phyloP scores from a whole-genome alignment of 768 basidiomycete genomes.

The Rhizopogon salebrosus region DNA sequence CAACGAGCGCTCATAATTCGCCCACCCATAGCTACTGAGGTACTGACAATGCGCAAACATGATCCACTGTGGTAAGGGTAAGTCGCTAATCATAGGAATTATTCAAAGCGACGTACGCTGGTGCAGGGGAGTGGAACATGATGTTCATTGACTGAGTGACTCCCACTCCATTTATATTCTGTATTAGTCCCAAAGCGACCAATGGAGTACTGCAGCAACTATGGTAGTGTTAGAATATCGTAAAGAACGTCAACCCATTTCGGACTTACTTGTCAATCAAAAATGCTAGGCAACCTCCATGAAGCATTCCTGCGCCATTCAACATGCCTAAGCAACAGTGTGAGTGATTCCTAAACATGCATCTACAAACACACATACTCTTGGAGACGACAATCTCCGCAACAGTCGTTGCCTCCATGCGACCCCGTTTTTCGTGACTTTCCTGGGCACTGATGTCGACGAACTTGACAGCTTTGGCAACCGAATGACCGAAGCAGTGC shows the following conservation, averaged over 20 bases:
- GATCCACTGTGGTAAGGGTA: constrained; percentile 42
- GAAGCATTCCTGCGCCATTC: constrained; percentile 71
- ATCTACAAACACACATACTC: constrained; percentile 34
- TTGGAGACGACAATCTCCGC: constrained; percentile 61
- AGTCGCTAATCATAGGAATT: constrained; percentile 4
- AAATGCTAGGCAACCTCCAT: constrained; percentile 72
- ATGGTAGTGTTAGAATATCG: neutral
- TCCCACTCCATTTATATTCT: constrained; percentile 63
- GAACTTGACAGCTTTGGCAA: constrained; percentile 57
- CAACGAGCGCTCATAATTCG: constrained; percentile 68
- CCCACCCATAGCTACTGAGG: constrained; percentile 61
- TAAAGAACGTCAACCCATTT: neutral
- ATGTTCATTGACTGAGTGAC: constrained; percentile 71
- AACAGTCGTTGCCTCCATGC: constrained; percentile 55
- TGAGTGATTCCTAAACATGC: neutral
- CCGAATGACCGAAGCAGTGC: constrained; percentile 55
- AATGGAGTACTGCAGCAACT: constrained; percentile 67
- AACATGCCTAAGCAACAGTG: constrained; percentile 48
- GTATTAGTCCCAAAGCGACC: constrained; percentile 57
- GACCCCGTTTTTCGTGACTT: constrained; percentile 41
- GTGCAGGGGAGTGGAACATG: constrained; percentile 63
- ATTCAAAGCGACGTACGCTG: constrained; percentile 38
- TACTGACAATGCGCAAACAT: constrained; percentile 53
- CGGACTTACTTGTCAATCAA: constrained; percentile 63
- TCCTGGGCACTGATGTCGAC: constrained; percentile 51